Conservation (phyloP, 805 yeast genomes). For the Kodamaea leandrae region DNA sequence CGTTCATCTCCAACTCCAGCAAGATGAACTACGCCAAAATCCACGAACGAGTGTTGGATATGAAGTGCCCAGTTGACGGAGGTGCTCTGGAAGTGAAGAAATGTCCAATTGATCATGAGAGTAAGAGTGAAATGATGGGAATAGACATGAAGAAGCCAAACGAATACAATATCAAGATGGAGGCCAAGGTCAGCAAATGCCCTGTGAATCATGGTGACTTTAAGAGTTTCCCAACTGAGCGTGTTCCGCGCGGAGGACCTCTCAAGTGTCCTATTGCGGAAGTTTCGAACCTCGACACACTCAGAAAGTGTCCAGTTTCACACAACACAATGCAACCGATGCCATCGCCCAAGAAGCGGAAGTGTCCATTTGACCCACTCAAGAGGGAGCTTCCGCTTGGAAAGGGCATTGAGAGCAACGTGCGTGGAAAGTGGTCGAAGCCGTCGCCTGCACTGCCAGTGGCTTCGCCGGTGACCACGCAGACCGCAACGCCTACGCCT, state of each 20-base stretch:
- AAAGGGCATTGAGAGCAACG: slow-evolving; percentile 20
- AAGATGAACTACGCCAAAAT: slow-evolving; percentile 34
- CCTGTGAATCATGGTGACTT: too few relatives aligned
- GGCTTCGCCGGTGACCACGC: background rate
- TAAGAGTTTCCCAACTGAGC: too few relatives aligned
- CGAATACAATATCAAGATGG: too few relatives aligned
- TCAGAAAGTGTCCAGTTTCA: slow-evolving; percentile 24
- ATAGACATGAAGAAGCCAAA: too few relatives aligned
- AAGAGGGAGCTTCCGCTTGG: slow-evolving; percentile 6
- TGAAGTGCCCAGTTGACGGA: slow-evolving; percentile 16
- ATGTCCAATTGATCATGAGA: background rate
- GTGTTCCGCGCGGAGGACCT: too few relatives aligned
- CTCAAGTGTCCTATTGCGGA: slow-evolving; percentile 8
- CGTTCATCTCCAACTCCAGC: slow-evolving; percentile 31
- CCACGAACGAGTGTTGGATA: slow-evolving; percentile 30
- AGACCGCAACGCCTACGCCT: background rate
- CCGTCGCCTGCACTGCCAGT: background rate
- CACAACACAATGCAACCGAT: too few relatives aligned
- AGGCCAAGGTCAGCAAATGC: too few relatives aligned
- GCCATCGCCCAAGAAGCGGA: slow-evolving; percentile 17
- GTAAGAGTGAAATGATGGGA: background rate
- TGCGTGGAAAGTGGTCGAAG: slow-evolving; percentile 12
- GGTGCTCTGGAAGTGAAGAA: background rate
- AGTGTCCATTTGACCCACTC: slow-evolving; percentile 30
- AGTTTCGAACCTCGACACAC: slow-evolving; percentile 8